A percentile compares a stretch with the other conserved stretches of the same genome.
Evolutionary conservation across 176 grass and related monocot genomes (phyloP).

Genomic region (Hyparrhenia diplandra): DNA sequence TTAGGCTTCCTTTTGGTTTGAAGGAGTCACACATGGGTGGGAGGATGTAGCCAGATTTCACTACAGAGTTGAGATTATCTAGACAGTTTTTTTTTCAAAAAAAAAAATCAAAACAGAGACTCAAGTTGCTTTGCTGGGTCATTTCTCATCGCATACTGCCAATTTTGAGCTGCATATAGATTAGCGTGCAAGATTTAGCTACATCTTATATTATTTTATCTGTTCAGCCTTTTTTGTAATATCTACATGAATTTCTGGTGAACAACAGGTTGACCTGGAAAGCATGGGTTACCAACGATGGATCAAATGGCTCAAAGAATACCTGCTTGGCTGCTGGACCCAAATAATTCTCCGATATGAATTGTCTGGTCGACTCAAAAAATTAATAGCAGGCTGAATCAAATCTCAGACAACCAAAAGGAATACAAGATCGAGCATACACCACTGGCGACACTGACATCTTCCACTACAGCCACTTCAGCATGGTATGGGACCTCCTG

Average conservation of each 20-base stretch:
- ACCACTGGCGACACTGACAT: not conserved
- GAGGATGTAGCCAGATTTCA: no score
- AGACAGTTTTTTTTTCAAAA: no score
- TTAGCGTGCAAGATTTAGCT: not conserved
- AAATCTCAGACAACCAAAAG: not conserved
- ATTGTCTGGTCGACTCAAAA: not conserved
- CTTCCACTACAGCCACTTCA: not conserved
- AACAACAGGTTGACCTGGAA: not conserved
- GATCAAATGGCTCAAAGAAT: not conserved
- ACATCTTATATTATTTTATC: not conserved
- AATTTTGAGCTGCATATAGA: no score
- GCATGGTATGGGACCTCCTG: not conserved
- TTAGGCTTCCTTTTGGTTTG: no score
- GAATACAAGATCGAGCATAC: not conserved
- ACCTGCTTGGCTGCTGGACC: not conserved
- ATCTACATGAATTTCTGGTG: not conserved
- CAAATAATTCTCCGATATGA: not conserved
- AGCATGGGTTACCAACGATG: not conserved
- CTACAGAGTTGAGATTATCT: no score
- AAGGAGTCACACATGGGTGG: no score
- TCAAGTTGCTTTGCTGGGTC: no score
- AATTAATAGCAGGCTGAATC: not conserved
- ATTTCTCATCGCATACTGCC: no score
- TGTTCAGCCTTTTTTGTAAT: not conserved
- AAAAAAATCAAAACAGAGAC: no score